A percentile compares a stretch with the other conserved stretches of the same genome.
Evolutionary conservation across 148 eudicot species (phyloP).

Genomic region (Agrostemma githago): DNA sequence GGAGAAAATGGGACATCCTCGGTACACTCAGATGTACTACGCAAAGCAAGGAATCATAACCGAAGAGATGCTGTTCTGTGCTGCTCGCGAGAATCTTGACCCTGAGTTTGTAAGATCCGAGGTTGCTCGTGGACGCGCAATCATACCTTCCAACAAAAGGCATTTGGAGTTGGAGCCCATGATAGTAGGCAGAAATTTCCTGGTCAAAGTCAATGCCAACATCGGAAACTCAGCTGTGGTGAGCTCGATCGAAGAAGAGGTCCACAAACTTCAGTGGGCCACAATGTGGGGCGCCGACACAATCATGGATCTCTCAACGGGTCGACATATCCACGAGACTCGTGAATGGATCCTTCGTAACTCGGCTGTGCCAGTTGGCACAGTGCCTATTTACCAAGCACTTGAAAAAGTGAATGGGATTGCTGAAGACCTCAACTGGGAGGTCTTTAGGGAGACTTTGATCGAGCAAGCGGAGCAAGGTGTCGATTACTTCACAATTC

Average conservation of each 20-base stretch:
- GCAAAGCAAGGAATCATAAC: constrained; percentile 91
- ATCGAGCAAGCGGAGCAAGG: constrained; percentile 99
- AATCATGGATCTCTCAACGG: constrained; percentile 95
- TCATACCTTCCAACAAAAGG: constrained; percentile 94
- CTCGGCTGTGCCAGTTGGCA: constrained; percentile 94
- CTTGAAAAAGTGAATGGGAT: constrained; percentile 92
- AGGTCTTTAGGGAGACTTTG: constrained; percentile 79
- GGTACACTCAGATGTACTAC: constrained; percentile 97
- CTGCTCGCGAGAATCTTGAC: constrained; percentile 89
- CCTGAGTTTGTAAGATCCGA: constrained; percentile 95
- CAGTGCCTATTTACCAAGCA: constrained; percentile 97
- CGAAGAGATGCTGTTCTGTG: constrained; percentile 91
- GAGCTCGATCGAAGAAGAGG: constrained; percentile 98
- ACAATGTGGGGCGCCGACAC: constrained; percentile 99
- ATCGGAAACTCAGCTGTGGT: constrained; percentile 97
- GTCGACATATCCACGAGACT: constrained; percentile 96
- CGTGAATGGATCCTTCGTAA: constrained; percentile 97
- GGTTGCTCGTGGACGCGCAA: constrained; percentile 98
- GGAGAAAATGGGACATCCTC: constrained; percentile 71
- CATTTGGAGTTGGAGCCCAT: constrained; percentile 94
- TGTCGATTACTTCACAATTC: constrained; percentile 95
- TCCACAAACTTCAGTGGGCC: constrained; percentile 99
- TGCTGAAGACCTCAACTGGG: constrained; percentile 92
- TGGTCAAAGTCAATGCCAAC: constrained; percentile 93
- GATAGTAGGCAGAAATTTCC: constrained; percentile 94